phyloP scores from a whole-genome alignment of 2,329 filamentous ascomycete genomes.

The Fusarium liriodendri region DNA sequence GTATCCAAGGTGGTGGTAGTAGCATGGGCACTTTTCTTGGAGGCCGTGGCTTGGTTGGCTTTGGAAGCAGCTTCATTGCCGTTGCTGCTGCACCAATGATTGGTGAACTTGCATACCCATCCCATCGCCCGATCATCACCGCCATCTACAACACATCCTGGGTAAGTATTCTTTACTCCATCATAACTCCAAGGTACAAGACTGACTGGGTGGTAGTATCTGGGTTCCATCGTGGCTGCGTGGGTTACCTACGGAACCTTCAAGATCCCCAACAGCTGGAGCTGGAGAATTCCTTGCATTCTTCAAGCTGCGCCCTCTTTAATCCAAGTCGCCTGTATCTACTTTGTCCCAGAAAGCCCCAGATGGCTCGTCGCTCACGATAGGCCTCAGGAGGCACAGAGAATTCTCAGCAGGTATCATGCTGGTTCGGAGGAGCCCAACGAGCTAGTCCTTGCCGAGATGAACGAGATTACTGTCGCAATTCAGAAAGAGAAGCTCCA shows the following conservation, averaged over 20 bases:
- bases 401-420: slow-evolving; percentile 41
- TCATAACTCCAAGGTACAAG: background rate
- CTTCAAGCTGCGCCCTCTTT: slow-evolving; percentile 21
- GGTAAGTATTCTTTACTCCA: background rate
- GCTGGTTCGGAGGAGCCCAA: background rate
- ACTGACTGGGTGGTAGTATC: slow-evolving; percentile 42
- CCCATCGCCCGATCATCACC: slow-evolving; percentile 50
- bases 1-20: slow-evolving; percentile 41
- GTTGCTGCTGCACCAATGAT: slow-evolving; percentile 46
- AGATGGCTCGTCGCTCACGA: slow-evolving; percentile 48
- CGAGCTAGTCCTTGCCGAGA: background rate
- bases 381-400: slow-evolving; percentile 47
- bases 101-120: slow-evolving; percentile 48
- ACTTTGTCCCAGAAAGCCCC: slow-evolving; percentile 22
- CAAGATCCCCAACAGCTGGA: slow-evolving; percentile 34
- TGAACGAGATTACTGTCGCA: background rate
- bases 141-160: slow-evolving; percentile 60
- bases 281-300: slow-evolving; percentile 39
- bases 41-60: slow-evolving; percentile 46
- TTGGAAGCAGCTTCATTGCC: slow-evolving; percentile 41
- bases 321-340: slow-evolving; percentile 7
- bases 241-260: slow-evolving; percentile 12
- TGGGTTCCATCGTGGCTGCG: slow-evolving; percentile 47
- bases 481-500: slow-evolving; percentile 1
- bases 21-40: slow-evolving; percentile 45